These are phyloP conservation scores for Candida chauliodis DNA, from an alignment of 805 yeast species.

Conservation along the genomic window DNA sequence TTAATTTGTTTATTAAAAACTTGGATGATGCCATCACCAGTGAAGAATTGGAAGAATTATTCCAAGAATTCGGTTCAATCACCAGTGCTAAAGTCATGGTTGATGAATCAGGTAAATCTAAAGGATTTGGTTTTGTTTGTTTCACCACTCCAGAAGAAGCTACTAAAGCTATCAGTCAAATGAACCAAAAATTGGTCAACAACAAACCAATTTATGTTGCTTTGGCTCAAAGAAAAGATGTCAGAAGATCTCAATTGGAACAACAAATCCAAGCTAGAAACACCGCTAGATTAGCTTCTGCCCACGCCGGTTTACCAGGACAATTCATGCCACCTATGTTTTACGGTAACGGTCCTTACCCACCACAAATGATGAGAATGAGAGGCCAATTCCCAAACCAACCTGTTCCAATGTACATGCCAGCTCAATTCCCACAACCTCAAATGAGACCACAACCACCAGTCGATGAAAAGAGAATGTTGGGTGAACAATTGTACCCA, in stretches of 20 bases:
- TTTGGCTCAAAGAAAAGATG: conserved; percentile 97
- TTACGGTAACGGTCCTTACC: conserved; percentile 77
- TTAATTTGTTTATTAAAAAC: conserved; percentile 94
- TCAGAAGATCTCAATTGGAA: conserved; percentile 92
- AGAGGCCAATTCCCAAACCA: conserved; percentile 67
- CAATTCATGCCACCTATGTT: conserved; percentile 86
- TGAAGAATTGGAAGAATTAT: conserved; percentile 87
- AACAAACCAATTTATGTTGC: conserved; percentile 98
- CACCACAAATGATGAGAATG: conserved; percentile 77
- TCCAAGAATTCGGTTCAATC: conserved; percentile 88
- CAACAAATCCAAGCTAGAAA: conserved; percentile 98
- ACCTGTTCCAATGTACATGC: conserved; percentile 80
- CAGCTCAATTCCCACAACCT: conserved; percentile 50
- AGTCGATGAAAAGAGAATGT: conserved; percentile 93
- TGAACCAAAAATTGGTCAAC: conserved; percentile 94
- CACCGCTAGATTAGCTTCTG: conserved; percentile 98
- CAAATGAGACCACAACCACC: conserved; percentile 69
- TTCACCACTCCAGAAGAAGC: conserved; percentile 98
- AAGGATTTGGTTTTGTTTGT: conserved; percentile 98
- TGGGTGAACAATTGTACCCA: conserved; percentile 97
- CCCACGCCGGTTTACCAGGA: conserved; percentile 85
- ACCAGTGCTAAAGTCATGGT: conserved; percentile 96
- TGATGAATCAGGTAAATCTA: conserved; percentile 90
- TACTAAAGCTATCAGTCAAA: conserved; percentile 94
- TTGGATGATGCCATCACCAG: conserved; percentile 91